Evolutionary conservation across 108 stramenopile genomes (phyloP).

Genomic region (Conticribra guillardii): DNA sequence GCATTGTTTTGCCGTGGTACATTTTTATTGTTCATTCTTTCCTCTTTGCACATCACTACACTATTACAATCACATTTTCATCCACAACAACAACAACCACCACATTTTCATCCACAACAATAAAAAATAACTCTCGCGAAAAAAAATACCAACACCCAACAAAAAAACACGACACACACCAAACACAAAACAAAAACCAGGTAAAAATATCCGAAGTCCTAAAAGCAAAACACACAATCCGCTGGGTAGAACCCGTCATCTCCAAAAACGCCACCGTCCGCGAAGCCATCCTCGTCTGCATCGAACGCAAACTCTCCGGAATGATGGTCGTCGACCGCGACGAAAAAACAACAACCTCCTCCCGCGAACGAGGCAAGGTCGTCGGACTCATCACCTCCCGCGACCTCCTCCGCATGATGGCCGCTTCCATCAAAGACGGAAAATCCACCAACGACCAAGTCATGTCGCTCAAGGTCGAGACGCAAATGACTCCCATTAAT

Average conservation of each 20-base stretch:
- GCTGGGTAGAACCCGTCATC: conserved; percentile 86
- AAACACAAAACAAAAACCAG: too few relatives aligned
- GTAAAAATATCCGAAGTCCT: conserved; percentile 73
- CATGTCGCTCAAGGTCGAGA: conserved; percentile 47
- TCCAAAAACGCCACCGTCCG: conserved; percentile 56
- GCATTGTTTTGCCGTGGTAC: too few relatives aligned
- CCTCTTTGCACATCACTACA: too few relatives aligned
- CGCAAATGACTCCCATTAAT: conserved; percentile 81
- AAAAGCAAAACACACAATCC: conserved; percentile 74
- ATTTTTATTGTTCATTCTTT: too few relatives aligned
- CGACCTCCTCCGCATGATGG: conserved; percentile 79
- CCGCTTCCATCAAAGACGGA: conserved; percentile 65
- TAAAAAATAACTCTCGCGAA: too few relatives aligned
- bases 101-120: too few relatives aligned
- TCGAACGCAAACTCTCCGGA: conserved; percentile 77
- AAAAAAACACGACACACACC: too few relatives aligned
- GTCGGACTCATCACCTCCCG: conserved; percentile 79
- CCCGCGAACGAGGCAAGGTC: conserved; percentile 34
- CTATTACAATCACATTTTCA: too few relatives aligned
- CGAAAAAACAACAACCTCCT: conserved; percentile 6
- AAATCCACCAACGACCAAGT: conserved; percentile 48
- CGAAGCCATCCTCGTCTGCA: conserved; percentile 68
- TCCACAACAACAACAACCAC: too few relatives aligned
- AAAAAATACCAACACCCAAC: too few relatives aligned
- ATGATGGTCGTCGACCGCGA: conserved; percentile 85